Evolutionary conservation across 768 basidiomycete genomes (phyloP).

Genomic region (Hebeloma cylindrosporum): DNA sequence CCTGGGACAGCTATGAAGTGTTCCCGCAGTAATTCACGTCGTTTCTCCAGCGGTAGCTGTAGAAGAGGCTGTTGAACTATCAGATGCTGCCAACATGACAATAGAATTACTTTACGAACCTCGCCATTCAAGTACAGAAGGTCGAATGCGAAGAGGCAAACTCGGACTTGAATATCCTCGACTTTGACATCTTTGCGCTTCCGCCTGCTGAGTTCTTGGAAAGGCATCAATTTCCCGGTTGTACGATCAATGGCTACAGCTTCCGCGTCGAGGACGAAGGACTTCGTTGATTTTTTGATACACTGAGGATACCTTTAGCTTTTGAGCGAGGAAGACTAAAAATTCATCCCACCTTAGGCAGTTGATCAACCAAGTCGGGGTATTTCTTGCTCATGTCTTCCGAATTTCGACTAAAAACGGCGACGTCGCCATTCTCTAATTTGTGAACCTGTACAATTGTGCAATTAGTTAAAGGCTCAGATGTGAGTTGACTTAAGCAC

Average conservation of each 20-base stretch:
- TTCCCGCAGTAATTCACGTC: conserved; percentile 72
- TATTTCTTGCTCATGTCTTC: conserved; percentile 99
- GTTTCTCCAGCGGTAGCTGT: conserved; percentile 68
- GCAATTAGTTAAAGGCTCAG: neutral
- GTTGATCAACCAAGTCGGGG: conserved; percentile 94
- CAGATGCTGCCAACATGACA: neutral
- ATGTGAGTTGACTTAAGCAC: neutral
- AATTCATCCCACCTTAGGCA: conserved; percentile 63
- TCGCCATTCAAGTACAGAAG: conserved; percentile 96
- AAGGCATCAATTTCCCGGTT: conserved; percentile 88
- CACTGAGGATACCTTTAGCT: conserved; percentile 49
- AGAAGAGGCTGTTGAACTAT: conserved; percentile 66
- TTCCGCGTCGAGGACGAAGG: conserved; percentile 95
- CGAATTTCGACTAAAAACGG: conserved; percentile 96
- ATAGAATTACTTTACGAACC: conserved; percentile 45
- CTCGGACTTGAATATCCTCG: conserved; percentile 95
- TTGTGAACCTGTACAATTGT: conserved; percentile 67
- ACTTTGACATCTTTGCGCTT: conserved; percentile 98
- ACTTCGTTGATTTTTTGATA: conserved; percentile 77
- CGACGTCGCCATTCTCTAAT: conserved; percentile 76
- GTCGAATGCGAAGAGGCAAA: conserved; percentile 96
- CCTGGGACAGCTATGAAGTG: conserved; percentile 82
- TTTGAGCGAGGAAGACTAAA: neutral
- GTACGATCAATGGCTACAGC: conserved; percentile 92
- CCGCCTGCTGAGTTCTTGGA: conserved; percentile 93